Evolutionary conservation across 225 moss, liverwort and hornwort genomes (phyloP), one percentile per base, ranked within the genome.

Genomic region (Pseudoscleropodium purum): DNA sequence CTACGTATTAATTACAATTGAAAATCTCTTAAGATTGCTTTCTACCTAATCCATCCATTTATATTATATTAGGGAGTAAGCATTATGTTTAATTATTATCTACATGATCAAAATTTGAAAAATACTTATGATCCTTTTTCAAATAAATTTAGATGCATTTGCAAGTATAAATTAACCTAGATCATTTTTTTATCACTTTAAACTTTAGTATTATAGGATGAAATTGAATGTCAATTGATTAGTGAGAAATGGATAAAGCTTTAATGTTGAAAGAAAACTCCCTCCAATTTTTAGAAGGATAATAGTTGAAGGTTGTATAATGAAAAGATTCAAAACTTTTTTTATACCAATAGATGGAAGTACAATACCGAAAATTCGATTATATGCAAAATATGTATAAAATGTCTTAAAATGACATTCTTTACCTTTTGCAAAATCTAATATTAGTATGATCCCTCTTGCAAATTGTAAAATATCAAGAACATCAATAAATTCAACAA

Each of bases 161-260:
- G 5, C 7, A 11, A 1, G 1, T 20, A 31, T 7, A 51, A 13
- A 51, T 33, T 12, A 8, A 52, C 1, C 16, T 2, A 5, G 5
- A 66, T 21, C 7, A 33, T 72, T 6, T 31, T 33, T 47, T 7
- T 5, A 47, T 31, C 51, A 33, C n/a, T 18, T 51, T 29, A 6
- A 20, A 76, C 12, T 33, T 13, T 76, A 6, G 19, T 75, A 54
- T 51, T 5, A 34, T 52, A 47, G 52, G 8, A 1, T 78, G 36
- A 76, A 76, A 24, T 78, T 54, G 24, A 34, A 56, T 54, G 36
- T 34, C 23, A 36, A 37, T 25, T 23, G 54, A 54, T 37, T 56
- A 24, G 24, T n/a, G 0, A n/a, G 56, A 36, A 37, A 5, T 56
- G 56, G 15, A 9, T 6, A 52, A 54, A 18, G 8, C 0, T 15